Evolutionary conservation across 139 green algal species (phyloP).

Genomic region (Chlorella sp.): DNA sequence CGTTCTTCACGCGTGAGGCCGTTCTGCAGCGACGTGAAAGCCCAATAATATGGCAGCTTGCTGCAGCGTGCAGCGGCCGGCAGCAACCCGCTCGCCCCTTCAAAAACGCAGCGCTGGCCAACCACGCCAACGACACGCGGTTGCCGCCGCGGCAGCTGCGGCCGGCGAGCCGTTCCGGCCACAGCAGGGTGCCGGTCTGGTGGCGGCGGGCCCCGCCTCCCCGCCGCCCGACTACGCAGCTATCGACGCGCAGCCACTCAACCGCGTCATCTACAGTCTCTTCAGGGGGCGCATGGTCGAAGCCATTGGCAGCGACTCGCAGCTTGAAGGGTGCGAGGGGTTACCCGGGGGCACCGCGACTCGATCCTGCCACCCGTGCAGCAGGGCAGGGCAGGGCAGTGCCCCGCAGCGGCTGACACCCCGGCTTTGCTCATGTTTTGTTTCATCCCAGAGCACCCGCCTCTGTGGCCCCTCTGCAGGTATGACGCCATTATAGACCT

Average conservation of each 20-base stretch:
- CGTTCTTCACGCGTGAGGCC: too few relatives aligned
- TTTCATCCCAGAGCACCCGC: background rate
- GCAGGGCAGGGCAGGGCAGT: background rate
- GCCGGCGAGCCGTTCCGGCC: background rate
- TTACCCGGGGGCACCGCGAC: background rate
- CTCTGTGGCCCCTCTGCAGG: conserved; percentile 40
- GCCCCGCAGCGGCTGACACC: too few relatives aligned
- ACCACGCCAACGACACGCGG: background rate
- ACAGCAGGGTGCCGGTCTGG: background rate
- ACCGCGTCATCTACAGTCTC: conserved; percentile 72
- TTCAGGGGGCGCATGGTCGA: conserved; percentile 84
- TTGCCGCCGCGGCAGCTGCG: background rate
- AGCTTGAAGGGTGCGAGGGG: conserved; percentile 56
- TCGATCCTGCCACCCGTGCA: background rate
- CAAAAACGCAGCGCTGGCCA: background rate
- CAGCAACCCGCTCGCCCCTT: background rate
- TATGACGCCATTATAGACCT: conserved; percentile 91
- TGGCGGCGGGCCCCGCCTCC: conserved; percentile 19
- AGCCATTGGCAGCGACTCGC: conserved; percentile 68
- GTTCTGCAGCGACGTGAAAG: too few relatives aligned
- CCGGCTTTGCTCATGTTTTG: too few relatives aligned
- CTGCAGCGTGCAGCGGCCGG: background rate
- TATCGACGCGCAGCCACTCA: conserved; percentile 75
- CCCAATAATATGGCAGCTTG: background rate
- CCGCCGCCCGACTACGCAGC: conserved; percentile 34